Evolutionary conservation across 768 basidiomycete genomes (phyloP), one percentile per base, ranked within the genome.

Genomic region (Exidia glandulosa): DNA sequence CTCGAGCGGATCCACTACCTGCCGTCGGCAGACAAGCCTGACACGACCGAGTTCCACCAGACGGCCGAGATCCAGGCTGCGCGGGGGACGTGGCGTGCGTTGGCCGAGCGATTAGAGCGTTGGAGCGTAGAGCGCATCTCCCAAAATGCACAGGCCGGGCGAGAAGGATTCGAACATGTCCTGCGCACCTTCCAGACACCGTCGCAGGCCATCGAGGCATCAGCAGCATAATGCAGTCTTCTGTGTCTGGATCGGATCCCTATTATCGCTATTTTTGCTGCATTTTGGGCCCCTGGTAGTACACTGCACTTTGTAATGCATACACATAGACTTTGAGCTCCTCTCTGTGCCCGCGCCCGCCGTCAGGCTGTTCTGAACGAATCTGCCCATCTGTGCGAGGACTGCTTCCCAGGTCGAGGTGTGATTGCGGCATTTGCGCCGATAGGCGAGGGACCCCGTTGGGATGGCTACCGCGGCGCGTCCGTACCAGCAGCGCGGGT

Each of bases 1-100:
- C 84, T 89, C 65, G 94, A 97, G 73, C 84, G 83, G 65, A 94
- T 97, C 73, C 84, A 82, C 59, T 97, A 97, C 70, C 77, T 79
- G 1, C 94, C 94, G 1, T 73, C 79, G n/a, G 79, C 81, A 0
- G 67, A 75, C 27, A 56, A 61, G 14, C 68, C 67, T 1, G 74
- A 78, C 55, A 78, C 81, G 54, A 96, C 93, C 9, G 67, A 77
- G 31, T 97, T 97, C 70, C 71, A 76, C 3, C 94, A 96, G 72
- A 91, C 92, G n/a, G 94, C 94, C 2, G 87, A 94, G 73, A 84
- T 97, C 59, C 88, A 92, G 70, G 82, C 90, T 2, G 83, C 90
- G 59, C 81, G 88, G 81, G 76, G 82, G 2, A 74, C 90, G 59
- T 92, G 90, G 89, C 79, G 88, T 66, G 81, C 81, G 33, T 83